Evolutionary conservation across 1,139 yeast genomes (phyloP).

Genomic region (Suhomyces wounanorum): DNA sequence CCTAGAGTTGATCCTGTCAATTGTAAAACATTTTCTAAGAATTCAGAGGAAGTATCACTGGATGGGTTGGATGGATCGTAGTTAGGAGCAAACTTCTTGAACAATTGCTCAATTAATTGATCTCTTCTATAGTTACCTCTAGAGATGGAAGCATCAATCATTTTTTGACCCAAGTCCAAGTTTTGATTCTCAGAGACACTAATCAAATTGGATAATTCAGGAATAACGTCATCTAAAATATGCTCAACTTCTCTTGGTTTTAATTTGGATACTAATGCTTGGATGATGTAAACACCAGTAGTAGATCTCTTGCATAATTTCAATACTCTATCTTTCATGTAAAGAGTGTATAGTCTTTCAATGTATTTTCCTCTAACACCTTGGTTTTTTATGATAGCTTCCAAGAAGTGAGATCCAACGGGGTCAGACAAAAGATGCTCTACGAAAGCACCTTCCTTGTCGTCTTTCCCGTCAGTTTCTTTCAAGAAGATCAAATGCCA

Average conservation of each 20-base stretch:
- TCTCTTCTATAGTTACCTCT: conserved; percentile 63
- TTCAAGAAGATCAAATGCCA: conserved; percentile 58
- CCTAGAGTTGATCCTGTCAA: conserved; percentile 74
- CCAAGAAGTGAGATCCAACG: conserved; percentile 89
- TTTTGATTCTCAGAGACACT: conserved; percentile 55
- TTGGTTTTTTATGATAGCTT: conserved; percentile 61
- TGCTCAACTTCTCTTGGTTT: conserved; percentile 59
- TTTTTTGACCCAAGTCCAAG: conserved; percentile 66
- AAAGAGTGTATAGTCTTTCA: conserved; percentile 66
- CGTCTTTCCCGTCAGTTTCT: conserved; percentile 50
- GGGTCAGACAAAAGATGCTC: conserved; percentile 84
- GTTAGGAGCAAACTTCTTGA: conserved; percentile 59
- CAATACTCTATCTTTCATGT: conserved; percentile 72
- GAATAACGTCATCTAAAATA: conserved; percentile 70
- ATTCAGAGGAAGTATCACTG: conserved; percentile 48
- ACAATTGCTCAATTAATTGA: conserved; percentile 63
- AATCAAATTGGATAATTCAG: conserved; percentile 62
- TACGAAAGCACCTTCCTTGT: conserved; percentile 76
- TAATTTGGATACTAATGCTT: conserved; percentile 62
- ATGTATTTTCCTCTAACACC: conserved; percentile 68
- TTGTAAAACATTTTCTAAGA: conserved; percentile 63
- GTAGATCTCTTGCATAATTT: conserved; percentile 77
- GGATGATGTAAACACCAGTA: conserved; percentile 83
- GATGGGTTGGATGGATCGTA: conserved; percentile 39
- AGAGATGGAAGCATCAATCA: conserved; percentile 66